Conservation (phyloP, 192 early-diverging fungal species). For the Backusella sp. region DNA sequence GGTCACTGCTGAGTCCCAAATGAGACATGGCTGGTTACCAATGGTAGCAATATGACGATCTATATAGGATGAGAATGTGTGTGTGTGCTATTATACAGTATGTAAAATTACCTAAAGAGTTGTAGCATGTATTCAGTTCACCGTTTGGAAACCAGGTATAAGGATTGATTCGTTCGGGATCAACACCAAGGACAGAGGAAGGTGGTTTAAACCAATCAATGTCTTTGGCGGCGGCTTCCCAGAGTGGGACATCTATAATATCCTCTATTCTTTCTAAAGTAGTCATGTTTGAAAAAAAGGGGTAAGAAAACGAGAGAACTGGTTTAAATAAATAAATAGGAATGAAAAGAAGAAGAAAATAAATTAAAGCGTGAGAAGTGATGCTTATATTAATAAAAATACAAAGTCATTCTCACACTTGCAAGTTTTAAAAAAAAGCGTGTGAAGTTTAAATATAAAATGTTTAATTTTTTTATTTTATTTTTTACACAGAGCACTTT, state of each 20-base stretch:
- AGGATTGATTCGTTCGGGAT: conserved; percentile 17
- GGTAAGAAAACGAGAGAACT: not conserved
- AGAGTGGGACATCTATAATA: conserved; percentile 12
- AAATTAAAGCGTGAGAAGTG: not conserved
- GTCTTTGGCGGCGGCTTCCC: conserved; percentile 14
- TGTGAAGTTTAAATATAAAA: not conserved
- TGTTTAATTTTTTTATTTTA: not conserved
- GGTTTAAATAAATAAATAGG: not conserved
- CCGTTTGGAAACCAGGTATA: conserved; percentile 70
- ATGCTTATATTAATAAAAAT: not conserved
- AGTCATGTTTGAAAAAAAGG: not conserved
- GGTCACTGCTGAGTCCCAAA: conserved; percentile 75
- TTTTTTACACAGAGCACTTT: not conserved
- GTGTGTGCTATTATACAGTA: too few species aligned
- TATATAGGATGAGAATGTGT: conserved; percentile 21
- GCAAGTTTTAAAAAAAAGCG: not conserved
- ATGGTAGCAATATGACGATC: conserved; percentile 68
- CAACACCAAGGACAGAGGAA: conserved; percentile 7
- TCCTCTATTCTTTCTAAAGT: conserved; percentile 1
- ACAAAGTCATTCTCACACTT: conserved; percentile 5
- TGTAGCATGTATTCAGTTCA: conserved; percentile 78
- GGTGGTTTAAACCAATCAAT: conserved; percentile 30
- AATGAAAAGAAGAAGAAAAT: not conserved
- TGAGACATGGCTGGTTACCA: conserved; percentile 61
- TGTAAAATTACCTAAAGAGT: conserved; percentile 34